A percentile compares a stretch with the other conserved stretches of the same genome.
These are phyloP conservation scores for Corynascus novoguineensis DNA, from an alignment of 495 filamentous ascomycete species.

Conservation along the genomic window DNA sequence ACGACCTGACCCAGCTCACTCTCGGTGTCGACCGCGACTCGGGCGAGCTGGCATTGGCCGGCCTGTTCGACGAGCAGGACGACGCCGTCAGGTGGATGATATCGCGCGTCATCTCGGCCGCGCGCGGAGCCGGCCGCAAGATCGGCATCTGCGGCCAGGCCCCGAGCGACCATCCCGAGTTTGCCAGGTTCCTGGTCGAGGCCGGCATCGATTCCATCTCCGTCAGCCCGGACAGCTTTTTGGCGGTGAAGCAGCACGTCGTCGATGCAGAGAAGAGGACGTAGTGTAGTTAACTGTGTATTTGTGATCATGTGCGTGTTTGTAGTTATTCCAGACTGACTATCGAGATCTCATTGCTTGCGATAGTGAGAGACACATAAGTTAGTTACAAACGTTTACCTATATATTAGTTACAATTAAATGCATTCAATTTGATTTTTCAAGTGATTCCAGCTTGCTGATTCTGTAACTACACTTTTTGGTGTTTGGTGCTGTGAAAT, in stretches of 20 bases:
- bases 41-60: conserved; percentile 28
- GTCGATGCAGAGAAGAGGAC: conserved; percentile 14
- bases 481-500: no score
- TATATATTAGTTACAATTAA: no score
- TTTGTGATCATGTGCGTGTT: no score
- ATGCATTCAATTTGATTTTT: no score
- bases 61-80: conserved; percentile 35
- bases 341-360: no score
- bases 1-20: conserved; percentile 37
- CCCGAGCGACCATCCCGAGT: conserved; percentile 35
- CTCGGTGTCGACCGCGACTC: conserved; percentile 37
- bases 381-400: no score
- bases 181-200: conserved; percentile 30
- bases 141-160: conserved; percentile 36
- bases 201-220: conserved; percentile 24
- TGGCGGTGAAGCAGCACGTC: conserved; percentile 18
- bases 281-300: no score
- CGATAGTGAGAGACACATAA: no score
- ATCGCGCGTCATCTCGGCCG: conserved; percentile 24
- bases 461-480: no score
- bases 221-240: conserved; percentile 23
- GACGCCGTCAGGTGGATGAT: conserved; percentile 38
- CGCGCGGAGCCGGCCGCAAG: conserved; percentile 25
- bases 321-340: no score
- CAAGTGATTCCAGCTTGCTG: no score